Evolutionary conservation across 1,284 basidiomycete genomes (phyloP).

Genomic region (Cryptococcus sp.): DNA sequence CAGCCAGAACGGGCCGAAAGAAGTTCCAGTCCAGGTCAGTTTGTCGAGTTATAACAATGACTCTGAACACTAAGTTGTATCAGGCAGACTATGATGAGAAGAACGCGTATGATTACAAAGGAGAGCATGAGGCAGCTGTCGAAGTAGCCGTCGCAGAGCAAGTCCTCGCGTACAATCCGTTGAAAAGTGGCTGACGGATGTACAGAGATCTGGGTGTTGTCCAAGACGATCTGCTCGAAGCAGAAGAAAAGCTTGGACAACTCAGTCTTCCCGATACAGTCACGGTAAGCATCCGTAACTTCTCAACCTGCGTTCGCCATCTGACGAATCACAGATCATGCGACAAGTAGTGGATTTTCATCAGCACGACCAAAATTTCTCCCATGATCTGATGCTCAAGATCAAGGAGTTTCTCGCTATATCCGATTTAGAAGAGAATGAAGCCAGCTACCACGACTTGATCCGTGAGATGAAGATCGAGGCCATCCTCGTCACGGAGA

Average conservation of each 20-base stretch:
- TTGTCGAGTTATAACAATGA: too few relatives aligned
- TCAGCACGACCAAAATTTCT: constrained; percentile 21
- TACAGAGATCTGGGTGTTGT: not conserved
- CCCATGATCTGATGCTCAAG: not conserved
- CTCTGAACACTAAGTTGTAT: too few relatives aligned
- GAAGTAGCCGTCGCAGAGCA: not conserved
- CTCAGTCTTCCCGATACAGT: too few relatives aligned
- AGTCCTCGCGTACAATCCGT: not conserved
- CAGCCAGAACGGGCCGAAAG: too few relatives aligned
- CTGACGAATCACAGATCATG: too few relatives aligned
- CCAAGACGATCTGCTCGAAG: too few relatives aligned
- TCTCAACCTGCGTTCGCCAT: too few relatives aligned
- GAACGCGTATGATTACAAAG: not conserved
- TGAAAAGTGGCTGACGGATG: not conserved
- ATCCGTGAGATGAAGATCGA: constrained; percentile 31
- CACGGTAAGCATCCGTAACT: too few relatives aligned
- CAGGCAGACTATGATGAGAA: too few relatives aligned
- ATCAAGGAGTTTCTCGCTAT: constrained; percentile 10
- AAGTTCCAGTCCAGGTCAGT: too few relatives aligned
- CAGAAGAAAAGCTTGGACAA: too few relatives aligned
- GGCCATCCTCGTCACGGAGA: constrained; percentile 31
- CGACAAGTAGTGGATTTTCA: too few relatives aligned
- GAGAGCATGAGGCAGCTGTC: not conserved
- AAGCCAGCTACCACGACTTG: constrained; percentile 14
- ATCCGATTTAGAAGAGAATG: constrained; percentile 16